Percentiles rank a stretch among this genome's conserved stretches.
These are phyloP conservation scores for Mycena crocata DNA, from an alignment of 768 basidiomycete genomes.

Conservation along the genomic window DNA sequence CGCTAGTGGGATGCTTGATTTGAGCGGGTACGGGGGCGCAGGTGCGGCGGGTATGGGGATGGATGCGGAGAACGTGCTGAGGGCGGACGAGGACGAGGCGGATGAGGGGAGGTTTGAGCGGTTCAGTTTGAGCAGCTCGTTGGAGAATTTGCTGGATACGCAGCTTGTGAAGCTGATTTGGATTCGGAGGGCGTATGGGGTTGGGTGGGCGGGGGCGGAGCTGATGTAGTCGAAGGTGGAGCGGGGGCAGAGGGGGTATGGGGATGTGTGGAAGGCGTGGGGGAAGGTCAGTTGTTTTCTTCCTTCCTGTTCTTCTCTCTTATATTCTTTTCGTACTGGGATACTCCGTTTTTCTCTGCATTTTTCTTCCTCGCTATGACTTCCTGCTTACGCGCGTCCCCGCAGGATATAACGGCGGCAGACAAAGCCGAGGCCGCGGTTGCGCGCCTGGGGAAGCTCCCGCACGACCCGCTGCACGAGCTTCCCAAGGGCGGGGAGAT, in stretches of 20 bases:
- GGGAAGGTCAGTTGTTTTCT: constrained; percentile 43
- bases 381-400: not conserved
- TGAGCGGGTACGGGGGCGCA: not conserved
- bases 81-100: constrained; percentile 45
- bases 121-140: constrained; percentile 72
- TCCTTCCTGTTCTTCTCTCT: not conserved
- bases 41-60: too few species aligned
- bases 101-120: constrained; percentile 62
- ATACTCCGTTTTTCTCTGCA: not conserved
- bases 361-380: not conserved
- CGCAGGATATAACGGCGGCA: constrained; percentile 50
- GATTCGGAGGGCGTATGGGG: constrained; percentile 59
- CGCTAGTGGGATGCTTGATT: constrained; percentile 13
- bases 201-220: constrained; percentile 82
- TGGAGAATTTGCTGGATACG: constrained; percentile 71
- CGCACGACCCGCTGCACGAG: constrained; percentile 63
- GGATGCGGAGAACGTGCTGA: too few species aligned
- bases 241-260: constrained; percentile 53
- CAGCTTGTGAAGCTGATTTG: constrained; percentile 66
- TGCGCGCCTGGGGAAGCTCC: constrained; percentile 56
- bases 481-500: constrained; percentile 49
- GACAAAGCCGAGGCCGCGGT: constrained; percentile 58
- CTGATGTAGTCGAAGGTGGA: constrained; percentile 59
- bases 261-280: constrained; percentile 49
- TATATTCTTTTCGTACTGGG: not conserved